These are phyloP conservation scores for Xylaria sp. DNA, from an alignment of 2,329 filamentous ascomycete species.

Conservation along the genomic window DNA sequence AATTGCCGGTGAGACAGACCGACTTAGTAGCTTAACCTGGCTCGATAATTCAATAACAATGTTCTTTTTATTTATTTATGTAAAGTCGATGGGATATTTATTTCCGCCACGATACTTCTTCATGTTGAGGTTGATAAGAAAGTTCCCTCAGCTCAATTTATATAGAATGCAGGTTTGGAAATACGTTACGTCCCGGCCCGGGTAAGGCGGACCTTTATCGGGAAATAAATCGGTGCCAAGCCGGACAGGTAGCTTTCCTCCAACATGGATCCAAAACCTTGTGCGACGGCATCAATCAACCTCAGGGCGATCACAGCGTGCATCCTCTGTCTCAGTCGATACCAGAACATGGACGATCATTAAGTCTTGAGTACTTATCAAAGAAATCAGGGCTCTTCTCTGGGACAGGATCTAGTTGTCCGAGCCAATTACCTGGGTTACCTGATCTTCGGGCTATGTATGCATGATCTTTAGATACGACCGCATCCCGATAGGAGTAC, in stretches of 20 bases:
- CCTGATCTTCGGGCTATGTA: neutral
- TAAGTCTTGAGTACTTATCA: neutral
- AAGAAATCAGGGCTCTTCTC: neutral
- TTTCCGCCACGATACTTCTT: no score
- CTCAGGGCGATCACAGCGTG: conserved; percentile 3
- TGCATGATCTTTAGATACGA: neutral
- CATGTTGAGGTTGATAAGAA: no score
- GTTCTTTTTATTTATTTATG: no score
- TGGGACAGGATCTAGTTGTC: neutral
- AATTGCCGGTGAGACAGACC: no score
- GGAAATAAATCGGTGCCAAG: conserved; percentile 35
- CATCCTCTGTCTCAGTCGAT: neutral
- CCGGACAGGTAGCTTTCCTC: conserved; percentile 25
- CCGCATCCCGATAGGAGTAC: neutral
- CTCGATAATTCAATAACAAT: no score
- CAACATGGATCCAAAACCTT: conserved; percentile 6
- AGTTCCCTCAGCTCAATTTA: neutral
- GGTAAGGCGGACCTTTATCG: conserved; percentile 33
- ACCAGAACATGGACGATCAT: neutral
- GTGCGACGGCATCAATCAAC: conserved; percentile 24
- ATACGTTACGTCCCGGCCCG: neutral
- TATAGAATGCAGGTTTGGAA: neutral
- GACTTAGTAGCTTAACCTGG: no score
- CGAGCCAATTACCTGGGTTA: neutral
- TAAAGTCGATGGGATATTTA: no score